Percentiles rank a stretch among this genome's conserved stretches.
These are phyloP conservation scores for Colletotrichum camelliae DNA, from an alignment of 2,329 filamentous ascomycete species.

Conservation along the genomic window DNA sequence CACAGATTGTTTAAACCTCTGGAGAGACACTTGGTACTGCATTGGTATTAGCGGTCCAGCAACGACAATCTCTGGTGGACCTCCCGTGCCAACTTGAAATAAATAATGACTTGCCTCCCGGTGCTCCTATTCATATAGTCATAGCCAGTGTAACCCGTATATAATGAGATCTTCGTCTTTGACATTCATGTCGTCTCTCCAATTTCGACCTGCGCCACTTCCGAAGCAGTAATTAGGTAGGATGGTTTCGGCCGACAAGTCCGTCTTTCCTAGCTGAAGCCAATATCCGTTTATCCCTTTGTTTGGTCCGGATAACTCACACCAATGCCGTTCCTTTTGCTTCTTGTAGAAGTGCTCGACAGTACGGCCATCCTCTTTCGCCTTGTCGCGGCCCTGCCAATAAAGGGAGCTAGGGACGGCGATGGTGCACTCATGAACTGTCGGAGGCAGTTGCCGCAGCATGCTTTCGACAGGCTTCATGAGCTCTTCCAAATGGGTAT, in stretches of 20 bases:
- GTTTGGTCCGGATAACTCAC: slow-evolving; percentile 13
- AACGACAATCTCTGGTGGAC: neutral
- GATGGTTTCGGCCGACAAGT: neutral
- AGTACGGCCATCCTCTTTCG: neutral
- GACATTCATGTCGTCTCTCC: neutral
- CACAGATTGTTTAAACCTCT: neutral
- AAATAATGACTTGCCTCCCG: neutral
- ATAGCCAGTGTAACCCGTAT: neutral
- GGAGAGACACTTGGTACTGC: neutral
- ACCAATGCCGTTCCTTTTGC: slow-evolving; percentile 27
- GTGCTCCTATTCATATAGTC: neutral
- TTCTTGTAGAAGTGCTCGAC: slow-evolving; percentile 23
- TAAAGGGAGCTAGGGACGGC: slow-evolving; percentile 29
- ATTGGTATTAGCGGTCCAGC: neutral
- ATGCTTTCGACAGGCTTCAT: slow-evolving; percentile 23
- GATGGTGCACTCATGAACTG: slow-evolving; percentile 25
- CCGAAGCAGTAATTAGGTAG: neutral
- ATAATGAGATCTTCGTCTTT: neutral
- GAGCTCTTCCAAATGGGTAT: neutral
- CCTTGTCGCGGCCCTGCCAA: slow-evolving; percentile 15
- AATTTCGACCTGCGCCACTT: neutral
- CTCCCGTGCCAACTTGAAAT: neutral
- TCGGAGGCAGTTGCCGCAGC: slow-evolving; percentile 21
- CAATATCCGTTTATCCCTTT: slow-evolving; percentile 27
- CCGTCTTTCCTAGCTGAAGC: slow-evolving; percentile 26